Evolutionary conservation across 2,329 filamentous ascomycete genomes (phyloP).

Genomic region (Trichoderma gracile): DNA sequence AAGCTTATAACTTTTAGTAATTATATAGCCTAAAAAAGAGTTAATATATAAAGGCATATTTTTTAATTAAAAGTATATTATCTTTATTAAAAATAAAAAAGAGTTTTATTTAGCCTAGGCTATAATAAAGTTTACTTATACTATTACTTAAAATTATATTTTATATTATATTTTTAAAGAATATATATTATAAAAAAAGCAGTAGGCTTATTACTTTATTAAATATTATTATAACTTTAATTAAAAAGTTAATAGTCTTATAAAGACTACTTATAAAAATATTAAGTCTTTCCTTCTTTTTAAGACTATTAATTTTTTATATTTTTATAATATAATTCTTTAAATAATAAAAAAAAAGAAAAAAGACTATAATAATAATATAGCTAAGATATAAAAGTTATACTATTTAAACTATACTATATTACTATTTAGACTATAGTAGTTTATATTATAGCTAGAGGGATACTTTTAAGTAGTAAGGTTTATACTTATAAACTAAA

Average conservation of each 20-base stretch:
- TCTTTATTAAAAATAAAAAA: not conserved
- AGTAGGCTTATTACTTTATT: too few relatives aligned
- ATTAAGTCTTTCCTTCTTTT: not conserved
- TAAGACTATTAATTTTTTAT: not conserved
- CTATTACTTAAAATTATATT: not conserved
- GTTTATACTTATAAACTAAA: too few relatives aligned
- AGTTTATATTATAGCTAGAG: too few relatives aligned
- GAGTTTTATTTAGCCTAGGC: not conserved
- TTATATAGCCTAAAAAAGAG: too few relatives aligned
- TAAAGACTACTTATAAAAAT: not conserved
- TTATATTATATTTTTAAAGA: not conserved
- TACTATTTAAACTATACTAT: too few relatives aligned
- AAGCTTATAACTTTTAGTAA: too few relatives aligned
- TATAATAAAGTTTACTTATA: not conserved
- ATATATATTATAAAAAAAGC: not conserved
- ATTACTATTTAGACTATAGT: too few relatives aligned
- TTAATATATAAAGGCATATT: too few relatives aligned
- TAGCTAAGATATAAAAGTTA: not conserved
- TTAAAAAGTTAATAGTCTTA: too few relatives aligned
- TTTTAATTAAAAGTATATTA: too few relatives aligned
- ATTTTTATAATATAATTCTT: not conserved
- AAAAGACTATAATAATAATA: not conserved
- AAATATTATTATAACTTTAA: too few relatives aligned
- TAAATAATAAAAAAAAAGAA: not conserved
- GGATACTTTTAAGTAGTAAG: too few relatives aligned